Percentiles rank a stretch among this genome's conserved stretches.
phyloP scores from a whole-genome alignment of 768 basidiomycete species.

The Psilocybe cyanescens region DNA sequence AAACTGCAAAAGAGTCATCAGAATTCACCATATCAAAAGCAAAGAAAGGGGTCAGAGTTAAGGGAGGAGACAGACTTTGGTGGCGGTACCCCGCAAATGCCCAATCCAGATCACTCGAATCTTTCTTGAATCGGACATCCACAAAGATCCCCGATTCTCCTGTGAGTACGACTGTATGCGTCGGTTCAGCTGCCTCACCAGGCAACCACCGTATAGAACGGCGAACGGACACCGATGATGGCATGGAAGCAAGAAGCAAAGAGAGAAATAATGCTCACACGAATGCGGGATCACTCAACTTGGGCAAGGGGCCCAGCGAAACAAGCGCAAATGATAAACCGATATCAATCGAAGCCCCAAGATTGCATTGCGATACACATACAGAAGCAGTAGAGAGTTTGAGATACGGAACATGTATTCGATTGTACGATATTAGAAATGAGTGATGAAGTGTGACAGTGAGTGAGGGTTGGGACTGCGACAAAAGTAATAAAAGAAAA shows the following conservation, averaged over 20 bases:
- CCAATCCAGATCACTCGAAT: conserved; percentile 35
- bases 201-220: conserved; percentile 39
- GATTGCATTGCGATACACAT: conserved; percentile 25
- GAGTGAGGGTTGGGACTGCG: neutral
- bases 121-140: conserved; percentile 38
- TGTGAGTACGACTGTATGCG: conserved; percentile 38
- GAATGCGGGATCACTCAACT: neutral
- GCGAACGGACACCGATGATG: conserved; percentile 3
- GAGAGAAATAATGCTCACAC: neutral
- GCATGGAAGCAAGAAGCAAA: conserved; percentile 14
- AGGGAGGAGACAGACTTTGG: conserved; percentile 1
- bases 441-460: conserved; percentile 11
- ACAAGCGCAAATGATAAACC: neutral
- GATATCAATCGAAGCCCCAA: conserved; percentile 14
- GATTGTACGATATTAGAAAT: conserved; percentile 24
- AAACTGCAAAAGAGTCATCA: conserved; percentile 1
- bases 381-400: conserved; percentile 18
- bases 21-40: neutral
- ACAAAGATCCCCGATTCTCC: conserved; percentile 34
- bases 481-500: conserved; percentile 5
- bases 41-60: neutral
- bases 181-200: conserved; percentile 34
- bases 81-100: conserved; percentile 41
- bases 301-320: neutral
- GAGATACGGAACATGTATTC: conserved; percentile 21